Evolutionary conservation across 176 grass and related monocot species (phyloP).

Genomic region (Ensete glaucum): DNA sequence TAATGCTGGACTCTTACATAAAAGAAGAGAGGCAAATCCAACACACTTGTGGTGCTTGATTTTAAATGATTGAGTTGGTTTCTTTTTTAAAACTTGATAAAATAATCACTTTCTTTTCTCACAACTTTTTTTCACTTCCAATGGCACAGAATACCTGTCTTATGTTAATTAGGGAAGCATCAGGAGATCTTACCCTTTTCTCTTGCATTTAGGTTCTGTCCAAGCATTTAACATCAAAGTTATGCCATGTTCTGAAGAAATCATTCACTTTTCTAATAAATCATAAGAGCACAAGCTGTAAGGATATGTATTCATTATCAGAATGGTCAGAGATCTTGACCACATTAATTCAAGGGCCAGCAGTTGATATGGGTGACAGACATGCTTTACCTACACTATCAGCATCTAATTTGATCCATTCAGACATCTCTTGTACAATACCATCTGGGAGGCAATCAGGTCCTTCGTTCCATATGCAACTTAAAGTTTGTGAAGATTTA

Average conservation of each 20-base stretch:
- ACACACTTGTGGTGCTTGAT: background rate
- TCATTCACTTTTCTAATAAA: slow-evolving; percentile 33
- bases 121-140: background rate
- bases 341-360: slow-evolving; percentile 32
- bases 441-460: background rate
- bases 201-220: slow-evolving; percentile 43
- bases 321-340: slow-evolving; percentile 55
- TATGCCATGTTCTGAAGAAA: slow-evolving; percentile 54
- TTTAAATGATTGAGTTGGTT: background rate
- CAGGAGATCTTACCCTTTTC: background rate
- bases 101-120: background rate
- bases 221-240: slow-evolving; percentile 57
- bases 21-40: background rate
- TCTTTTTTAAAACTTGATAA: background rate
- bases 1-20: background rate
- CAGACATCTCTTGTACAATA: background rate
- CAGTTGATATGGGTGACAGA: slow-evolving; percentile 15
- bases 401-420: background rate
- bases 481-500: slow-evolving; percentile 56
- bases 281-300: slow-evolving; percentile 29
- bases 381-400: slow-evolving; percentile 20
- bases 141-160: background rate
- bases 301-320: slow-evolving; percentile 38
- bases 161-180: background rate
- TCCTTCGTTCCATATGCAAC: slow-evolving; percentile 30